Conservation (phyloP, 164 flowering plant species). For the Magnolia sinica region DNA sequence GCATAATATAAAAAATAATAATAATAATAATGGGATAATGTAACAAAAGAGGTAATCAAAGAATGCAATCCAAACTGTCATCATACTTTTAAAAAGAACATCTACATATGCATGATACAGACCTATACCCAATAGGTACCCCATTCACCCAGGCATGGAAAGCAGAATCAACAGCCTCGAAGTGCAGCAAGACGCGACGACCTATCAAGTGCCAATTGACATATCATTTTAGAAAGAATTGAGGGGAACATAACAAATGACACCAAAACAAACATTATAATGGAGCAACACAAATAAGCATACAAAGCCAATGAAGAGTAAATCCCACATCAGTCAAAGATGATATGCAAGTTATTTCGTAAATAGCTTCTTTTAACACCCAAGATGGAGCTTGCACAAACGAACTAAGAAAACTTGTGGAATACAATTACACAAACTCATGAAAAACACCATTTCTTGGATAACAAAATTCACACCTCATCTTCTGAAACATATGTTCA, state of each 20-base stretch:
- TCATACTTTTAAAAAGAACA: neutral
- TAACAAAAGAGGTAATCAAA: neutral
- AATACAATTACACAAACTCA: neutral
- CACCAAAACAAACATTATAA: neutral
- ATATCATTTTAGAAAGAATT: neutral
- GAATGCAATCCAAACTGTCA: neutral
- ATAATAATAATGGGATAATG: neutral
- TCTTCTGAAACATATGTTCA: no score
- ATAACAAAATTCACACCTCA: no score
- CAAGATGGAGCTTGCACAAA: neutral
- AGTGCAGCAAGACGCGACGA: constrained; percentile 84
- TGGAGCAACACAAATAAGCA: neutral
- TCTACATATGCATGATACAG: constrained; percentile 4
- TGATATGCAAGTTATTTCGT: neutral
- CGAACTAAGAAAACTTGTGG: neutral
- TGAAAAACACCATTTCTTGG: neutral
- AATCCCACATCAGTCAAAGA: neutral
- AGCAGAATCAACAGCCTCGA: constrained; percentile 98
- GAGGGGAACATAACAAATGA: neutral
- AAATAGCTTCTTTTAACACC: neutral
- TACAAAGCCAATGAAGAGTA: neutral
- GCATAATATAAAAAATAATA: neutral
- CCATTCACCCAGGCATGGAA: constrained; percentile 92
- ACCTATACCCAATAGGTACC: constrained; percentile 85
- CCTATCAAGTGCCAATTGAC: constrained; percentile 38